phyloP scores from a whole-genome alignment of 345 rosid genomes.

The rapeseed (Brassica napus) region DNA sequence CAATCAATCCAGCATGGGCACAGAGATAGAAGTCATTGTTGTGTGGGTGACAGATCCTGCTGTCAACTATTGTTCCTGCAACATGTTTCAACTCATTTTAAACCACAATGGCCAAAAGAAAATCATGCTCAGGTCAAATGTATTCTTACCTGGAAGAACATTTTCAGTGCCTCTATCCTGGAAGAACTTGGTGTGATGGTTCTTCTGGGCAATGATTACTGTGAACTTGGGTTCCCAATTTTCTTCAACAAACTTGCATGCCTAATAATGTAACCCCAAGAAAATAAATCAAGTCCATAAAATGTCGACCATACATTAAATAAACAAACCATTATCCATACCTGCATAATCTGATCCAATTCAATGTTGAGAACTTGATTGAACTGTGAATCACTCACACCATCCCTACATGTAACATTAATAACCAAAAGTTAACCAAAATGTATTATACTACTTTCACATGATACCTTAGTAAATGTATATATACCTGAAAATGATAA shows the following conservation, averaged over 20 bases:
- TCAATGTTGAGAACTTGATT: constrained; percentile 82
- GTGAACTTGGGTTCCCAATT: constrained; percentile 71
- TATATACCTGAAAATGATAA: constrained; percentile 76
- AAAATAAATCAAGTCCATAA: background rate
- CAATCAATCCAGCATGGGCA: constrained; percentile 91
- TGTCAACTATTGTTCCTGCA: constrained; percentile 78
- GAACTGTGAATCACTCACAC: constrained; percentile 92
- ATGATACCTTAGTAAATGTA: background rate
- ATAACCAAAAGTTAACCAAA: background rate
- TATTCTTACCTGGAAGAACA: background rate
- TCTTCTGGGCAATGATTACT: constrained; percentile 84
- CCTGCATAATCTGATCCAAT: constrained; percentile 83
- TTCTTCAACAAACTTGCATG: constrained; percentile 78
- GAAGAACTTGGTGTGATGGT: constrained; percentile 93
- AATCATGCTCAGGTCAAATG: background rate
- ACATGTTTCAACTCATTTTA: background rate
- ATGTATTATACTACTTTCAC: background rate
- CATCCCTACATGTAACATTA: constrained; percentile 62
- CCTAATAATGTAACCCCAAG: constrained; percentile 50
- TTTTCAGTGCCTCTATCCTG: constrained; percentile 39
- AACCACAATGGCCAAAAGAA: background rate
- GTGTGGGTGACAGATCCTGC: constrained; percentile 67
- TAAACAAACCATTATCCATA: constrained; percentile 21
- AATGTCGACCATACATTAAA: background rate
- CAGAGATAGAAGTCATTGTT: constrained; percentile 87